Evolutionary conservation across 345 rosid genomes (phyloP), one percentile per base, ranked within the genome.

Genomic region (Gossypium anomalum): DNA sequence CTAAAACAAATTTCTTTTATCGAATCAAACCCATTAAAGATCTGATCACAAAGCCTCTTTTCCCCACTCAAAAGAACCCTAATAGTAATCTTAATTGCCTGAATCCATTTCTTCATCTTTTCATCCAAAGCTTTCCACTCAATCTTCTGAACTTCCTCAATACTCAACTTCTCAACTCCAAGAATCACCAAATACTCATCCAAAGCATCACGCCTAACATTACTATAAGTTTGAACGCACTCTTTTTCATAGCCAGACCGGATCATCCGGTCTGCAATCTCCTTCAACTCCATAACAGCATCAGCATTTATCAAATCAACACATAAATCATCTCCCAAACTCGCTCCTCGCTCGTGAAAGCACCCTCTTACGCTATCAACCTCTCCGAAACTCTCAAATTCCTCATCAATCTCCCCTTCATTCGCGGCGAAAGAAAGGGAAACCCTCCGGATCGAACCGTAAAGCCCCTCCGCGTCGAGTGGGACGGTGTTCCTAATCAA

Each of bases 41-140:
- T 86, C 77, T 87, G 83, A 66, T 93, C 97, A 67, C 97, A 92
- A 23, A 89, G 87, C 86, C 84, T 85, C 77, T 84, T 92, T 77
- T 94, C 99, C 10, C 98, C 93, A n/a, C 83, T 82, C 64, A 94
- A 93, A 47, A 47, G 89, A 74, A 88, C 93, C 83, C 88, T 87
- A 45, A 83, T 86, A 9, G 83, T 79, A 43, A 91, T 82, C 86
- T 95, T 95, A 55, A 89, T 81, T 29, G 99, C 98, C 77, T 85
- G 99, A 51, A 86, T 82, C 99, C 99, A 95, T 73, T 86, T 93
- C 92, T 90, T 95, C 98, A 95, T 93, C 84, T 91, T 95, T 86
- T 95, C 98, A 82, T 95, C 97, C 94, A 95, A 84, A 59, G 77
- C 69, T 52, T 78, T 91, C 99, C 98, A 93, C 69, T 89, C 98